Percentiles rank a stretch among this genome's conserved stretches.
These are phyloP conservation scores for Castanea mollissima DNA, from an alignment of 306 rosid species.

Conservation along the genomic window DNA sequence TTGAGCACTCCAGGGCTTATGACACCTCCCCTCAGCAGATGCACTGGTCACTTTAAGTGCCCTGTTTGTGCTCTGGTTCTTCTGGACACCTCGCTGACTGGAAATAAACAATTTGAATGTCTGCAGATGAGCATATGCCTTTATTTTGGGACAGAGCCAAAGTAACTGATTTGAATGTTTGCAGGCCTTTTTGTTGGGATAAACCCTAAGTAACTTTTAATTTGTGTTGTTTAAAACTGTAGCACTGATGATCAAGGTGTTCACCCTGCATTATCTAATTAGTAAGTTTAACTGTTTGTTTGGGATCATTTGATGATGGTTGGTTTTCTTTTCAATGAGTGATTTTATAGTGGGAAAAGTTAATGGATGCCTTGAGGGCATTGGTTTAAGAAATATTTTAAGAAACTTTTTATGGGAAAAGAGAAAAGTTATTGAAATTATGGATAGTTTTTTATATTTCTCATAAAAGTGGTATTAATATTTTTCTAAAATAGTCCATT, in stretches of 20 bases:
- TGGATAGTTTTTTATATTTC: too few relatives aligned
- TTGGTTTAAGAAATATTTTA: too few relatives aligned
- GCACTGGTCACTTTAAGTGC: conserved; percentile 69
- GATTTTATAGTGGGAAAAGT: background rate
- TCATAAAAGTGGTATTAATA: too few relatives aligned
- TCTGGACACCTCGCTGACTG: conserved; percentile 2
- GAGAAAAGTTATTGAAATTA: too few relatives aligned
- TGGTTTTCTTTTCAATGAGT: background rate
- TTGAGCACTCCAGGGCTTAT: conserved; percentile 48
- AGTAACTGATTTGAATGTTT: conserved; percentile 12
- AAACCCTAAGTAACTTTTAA: background rate
- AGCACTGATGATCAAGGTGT: background rate
- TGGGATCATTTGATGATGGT: background rate
- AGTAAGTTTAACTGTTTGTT: background rate
- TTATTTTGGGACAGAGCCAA: background rate
- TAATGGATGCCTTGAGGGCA: too few relatives aligned
- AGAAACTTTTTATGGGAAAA: too few relatives aligned
- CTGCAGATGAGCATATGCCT: background rate
- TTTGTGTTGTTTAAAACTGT: background rate
- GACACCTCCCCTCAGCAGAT: conserved; percentile 49
- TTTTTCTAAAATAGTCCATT: too few relatives aligned
- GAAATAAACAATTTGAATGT: conserved; percentile 9
- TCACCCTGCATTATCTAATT: background rate
- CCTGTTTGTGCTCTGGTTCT: conserved; percentile 13
- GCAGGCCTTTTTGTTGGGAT: background rate